Base-by-base conservation (phyloP, 2,329 filamentous ascomycete genomes). In the Plenodomus tracheiphilus region DNA sequence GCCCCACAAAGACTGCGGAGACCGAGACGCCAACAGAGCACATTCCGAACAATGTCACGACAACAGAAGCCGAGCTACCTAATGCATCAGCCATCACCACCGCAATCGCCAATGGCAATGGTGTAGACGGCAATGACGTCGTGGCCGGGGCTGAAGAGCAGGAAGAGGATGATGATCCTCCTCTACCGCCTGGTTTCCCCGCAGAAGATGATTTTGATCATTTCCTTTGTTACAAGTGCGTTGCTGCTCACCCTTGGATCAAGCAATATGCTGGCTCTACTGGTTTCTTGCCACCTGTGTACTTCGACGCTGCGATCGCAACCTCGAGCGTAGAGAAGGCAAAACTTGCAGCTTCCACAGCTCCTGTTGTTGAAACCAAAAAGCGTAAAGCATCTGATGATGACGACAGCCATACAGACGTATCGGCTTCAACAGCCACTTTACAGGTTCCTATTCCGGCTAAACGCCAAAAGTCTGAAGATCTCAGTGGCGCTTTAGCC, bases 191-290 rank as follows among this genome's bases (percentile, higher is more conserved):
- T 0, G 91, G 91, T 1, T 99, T 99, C 59, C 94, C 94, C 0
- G 79, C 81, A 0, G 93, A 97, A 62, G 91, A 96, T 21, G 85
- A 88, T 22, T 99, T 99, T 58, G 91, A 95, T 44, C 84, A 87
- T 21, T 88, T 97, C 64, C 81, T 99, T 32, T 99, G 94, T 77
- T 96, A 94, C 77, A 95, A 96, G 68, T 99, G 94, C 62, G 82
- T 96, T 13, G 85, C 92, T 35, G 84, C 91, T 1, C 84, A 91
- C 61, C 89, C 91, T 0, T 99, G 94, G 94, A 87, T 97, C 70
- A 95, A 93, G 75, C 79, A 80, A 55, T 97, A 97, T 68, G 91
- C 89, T 5, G 87, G 88, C 2, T 83, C 88, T 0, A 68, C 83
- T 0, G 91, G 92, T 0, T 97, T 99, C 64, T 77, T 97, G 0